Evolutionary conservation across 2,329 filamentous ascomycete species (phyloP), one percentile per base, ranked within the genome.

Genomic region (Tolypocladium inflatum): DNA sequence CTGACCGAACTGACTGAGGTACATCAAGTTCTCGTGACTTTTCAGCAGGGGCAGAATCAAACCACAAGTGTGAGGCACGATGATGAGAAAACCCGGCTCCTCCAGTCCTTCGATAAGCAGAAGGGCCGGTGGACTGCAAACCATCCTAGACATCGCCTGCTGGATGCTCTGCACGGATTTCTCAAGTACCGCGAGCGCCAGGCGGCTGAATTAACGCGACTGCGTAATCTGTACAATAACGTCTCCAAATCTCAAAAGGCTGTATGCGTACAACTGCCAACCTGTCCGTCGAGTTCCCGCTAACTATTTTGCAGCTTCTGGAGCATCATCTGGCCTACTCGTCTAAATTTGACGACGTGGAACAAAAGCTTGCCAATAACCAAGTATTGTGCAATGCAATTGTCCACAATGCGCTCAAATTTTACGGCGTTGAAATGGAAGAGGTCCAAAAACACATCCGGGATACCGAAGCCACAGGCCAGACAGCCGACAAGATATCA

Each of bases 241-340:
- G 68, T 71, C 0, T 65, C 71, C 4, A 68, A 65, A 38, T 61
- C 66, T 6, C 75, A 78, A 50, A 71, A 70, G 43, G 62, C 62
- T 42, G 66, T 70, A 56, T 4, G 48, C 15, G 63, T 8, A 38
- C 7, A 10, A 9, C 11, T 8, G 5, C 43, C 2, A 3, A 43
- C 38, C 33, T 5, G 23, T 21, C 35, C 15, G 3, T 51, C n/a
- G 21, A 38, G 3, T 33, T 9, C 13, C 39, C 6, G 35, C 37
- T 30, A 4, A 39, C 23, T 9, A 26, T 9, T n/a, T 35, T 35
- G 19, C 43, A 79, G 76, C 30, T 80, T 2, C 76, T 87, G 2
- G 81, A 85, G 61, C 77, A 80, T n/a, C 70, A 77, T 2, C 67
- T 85, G 45, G 74, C 81, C 53, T 87, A 84, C 63, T 78, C 79